phyloP scores from a whole-genome alignment of 805 yeast genomes.

The Suhomyces prunicola region DNA sequence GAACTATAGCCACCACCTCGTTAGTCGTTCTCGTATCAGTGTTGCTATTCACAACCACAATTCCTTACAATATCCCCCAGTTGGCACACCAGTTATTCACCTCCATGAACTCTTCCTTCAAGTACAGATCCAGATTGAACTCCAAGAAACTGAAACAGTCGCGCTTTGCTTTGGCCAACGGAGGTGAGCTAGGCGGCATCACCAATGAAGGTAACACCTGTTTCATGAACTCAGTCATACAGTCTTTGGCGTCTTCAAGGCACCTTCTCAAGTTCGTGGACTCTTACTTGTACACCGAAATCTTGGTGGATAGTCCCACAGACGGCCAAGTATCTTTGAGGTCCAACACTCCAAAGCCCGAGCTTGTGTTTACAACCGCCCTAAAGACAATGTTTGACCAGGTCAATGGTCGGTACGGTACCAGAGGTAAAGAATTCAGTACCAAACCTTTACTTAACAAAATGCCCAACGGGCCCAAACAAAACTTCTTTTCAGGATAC shows the following conservation, averaged over 20 bases:
- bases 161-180: conserved; percentile 48
- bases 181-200: conserved; percentile 82
- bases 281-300: conserved; percentile 26
- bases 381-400: conserved; percentile 51
- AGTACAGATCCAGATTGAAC: conserved; percentile 4
- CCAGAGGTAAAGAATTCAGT: conserved; percentile 56
- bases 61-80: conserved; percentile 2
- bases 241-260: conserved; percentile 72
- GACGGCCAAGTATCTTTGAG: conserved; percentile 13
- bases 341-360: conserved; percentile 19
- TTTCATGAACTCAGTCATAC: conserved; percentile 89
- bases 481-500: conserved; percentile 74
- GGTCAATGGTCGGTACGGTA: conserved; percentile 54
- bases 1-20: conserved; percentile 1
- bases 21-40: conserved; percentile 1
- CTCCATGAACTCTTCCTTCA: conserved; percentile 8
- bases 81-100: conserved; percentile 1
- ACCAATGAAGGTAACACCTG: conserved; percentile 92
- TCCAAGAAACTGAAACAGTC: conserved; percentile 21
- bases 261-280: conserved; percentile 57
- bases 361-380: conserved; percentile 50
- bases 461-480: conserved; percentile 77
- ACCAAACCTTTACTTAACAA: conserved; percentile 58
- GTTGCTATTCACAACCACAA: not conserved
- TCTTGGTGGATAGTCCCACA: conserved; percentile 23